Evolutionary conservation across 176 grass and related monocot genomes (phyloP), one percentile per base, ranked within the genome.

Genomic region (Puccinellia tenuiflora): DNA sequence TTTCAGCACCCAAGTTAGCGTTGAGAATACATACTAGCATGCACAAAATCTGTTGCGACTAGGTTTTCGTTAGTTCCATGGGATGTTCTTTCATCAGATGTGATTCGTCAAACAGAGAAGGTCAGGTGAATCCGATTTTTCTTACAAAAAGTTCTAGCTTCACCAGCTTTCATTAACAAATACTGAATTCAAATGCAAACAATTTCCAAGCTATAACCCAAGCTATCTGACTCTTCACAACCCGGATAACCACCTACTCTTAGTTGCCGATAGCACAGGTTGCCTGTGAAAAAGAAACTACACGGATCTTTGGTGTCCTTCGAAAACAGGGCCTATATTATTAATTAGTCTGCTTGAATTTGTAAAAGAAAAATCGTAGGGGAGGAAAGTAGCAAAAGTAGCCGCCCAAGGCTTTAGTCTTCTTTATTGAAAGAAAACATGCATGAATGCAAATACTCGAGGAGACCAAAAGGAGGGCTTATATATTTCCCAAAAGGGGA

Each of bases 171-270:
- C 54, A 3, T 10, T 14, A 68, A 8, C 14, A 68, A 48, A 26
- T 10, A 68, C 13, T 68, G 22, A n/a, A n/a, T 10, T 15, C 1
- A 5, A 59, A 24, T 6, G 9, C 8, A 51, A 56, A 18, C 0
- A 76, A 47, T 9, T n/a, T 5, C 0, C 0, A 0, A 28, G 39
- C 4, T 39, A 60, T 0, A 0, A 0, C 3, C 20, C 2, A 21
- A 68, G 5, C 9, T 35, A 39, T 17, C 40, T 13, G 2, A 33
- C 2, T 47, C 14, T 37, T 69, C 20, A 21, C 1, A 13, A 65
- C 18, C 22, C 22, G 5, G 66, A 43, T 14, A 20, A 7, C 15
- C 46, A 48, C 14, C 11, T 21, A 71, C 12, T 17, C 4, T 77
- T 50, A 28, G 30, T 14, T 51, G 5, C 43, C 40, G 80, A 39